These are phyloP conservation scores for Bassia scoparia DNA, from an alignment of 148 eudicot genomes.

Conservation along the genomic window DNA sequence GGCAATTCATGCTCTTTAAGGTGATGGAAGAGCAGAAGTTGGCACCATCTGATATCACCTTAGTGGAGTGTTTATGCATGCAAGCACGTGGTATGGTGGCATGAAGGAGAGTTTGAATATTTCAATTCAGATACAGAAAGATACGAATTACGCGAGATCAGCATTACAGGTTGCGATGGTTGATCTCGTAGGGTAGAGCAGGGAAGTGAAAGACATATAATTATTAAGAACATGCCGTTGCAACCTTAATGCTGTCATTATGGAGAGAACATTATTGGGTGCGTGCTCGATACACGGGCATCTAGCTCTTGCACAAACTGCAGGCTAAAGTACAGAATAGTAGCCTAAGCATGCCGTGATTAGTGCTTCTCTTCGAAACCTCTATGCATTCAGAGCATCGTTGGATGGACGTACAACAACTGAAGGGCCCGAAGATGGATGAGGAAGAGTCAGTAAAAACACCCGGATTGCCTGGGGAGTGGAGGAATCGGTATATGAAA, in stretches of 20 bases:
- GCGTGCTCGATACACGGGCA: conserved; percentile 56
- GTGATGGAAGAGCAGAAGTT: conserved; percentile 42
- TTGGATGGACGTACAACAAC: conserved; percentile 63
- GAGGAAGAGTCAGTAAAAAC: conserved; percentile 53
- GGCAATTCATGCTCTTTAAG: conserved; percentile 53
- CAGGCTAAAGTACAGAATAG: conserved; percentile 41
- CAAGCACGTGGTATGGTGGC: conserved; percentile 74
- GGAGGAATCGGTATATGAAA: conserved; percentile 62
- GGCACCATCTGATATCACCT: conserved; percentile 58
- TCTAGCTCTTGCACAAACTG: conserved; percentile 45
- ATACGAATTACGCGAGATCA: conserved; percentile 47
- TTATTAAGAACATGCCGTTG: conserved; percentile 54
- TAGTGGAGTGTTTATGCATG: conserved; percentile 86
- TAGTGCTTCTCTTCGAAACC: conserved; percentile 76
- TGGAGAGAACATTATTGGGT: conserved; percentile 82
- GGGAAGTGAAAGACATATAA: conserved; percentile 58
- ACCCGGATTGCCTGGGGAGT: conserved; percentile 71
- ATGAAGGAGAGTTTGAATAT: conserved; percentile 59
- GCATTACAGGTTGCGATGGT: conserved; percentile 84
- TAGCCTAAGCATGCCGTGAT: conserved; percentile 82
- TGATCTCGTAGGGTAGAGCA: conserved; percentile 62
- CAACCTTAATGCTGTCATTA: conserved; percentile 57
- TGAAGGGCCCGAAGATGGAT: conserved; percentile 52
- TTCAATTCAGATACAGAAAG: conserved; percentile 45
- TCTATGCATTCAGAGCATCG: conserved; percentile 70